Conservation (phyloP, 345 rosid genomes). For the Gossypium thurberi region DNA sequence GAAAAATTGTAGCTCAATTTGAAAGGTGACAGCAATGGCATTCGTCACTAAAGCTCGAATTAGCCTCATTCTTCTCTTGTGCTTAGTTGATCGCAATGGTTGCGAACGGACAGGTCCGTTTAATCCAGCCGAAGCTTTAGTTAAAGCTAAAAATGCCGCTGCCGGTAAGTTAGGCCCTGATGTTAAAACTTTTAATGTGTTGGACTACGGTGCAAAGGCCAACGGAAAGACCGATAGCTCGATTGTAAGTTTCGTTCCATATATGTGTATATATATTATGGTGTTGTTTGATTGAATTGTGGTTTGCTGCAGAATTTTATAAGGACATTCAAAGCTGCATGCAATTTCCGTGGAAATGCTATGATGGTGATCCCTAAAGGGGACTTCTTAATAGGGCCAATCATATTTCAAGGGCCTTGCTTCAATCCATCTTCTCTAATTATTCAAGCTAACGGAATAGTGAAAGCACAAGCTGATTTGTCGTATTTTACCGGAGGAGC, state of each 20-base stretch:
- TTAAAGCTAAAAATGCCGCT: neutral
- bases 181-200: conserved; percentile 6
- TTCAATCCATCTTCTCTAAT: conserved; percentile 9
- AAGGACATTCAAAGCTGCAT: conserved; percentile 13
- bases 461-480: neutral
- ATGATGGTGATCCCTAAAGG: conserved; percentile 18
- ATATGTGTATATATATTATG: neutral
- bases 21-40: neutral
- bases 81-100: neutral
- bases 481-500: neutral
- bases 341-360: conserved; percentile 13
- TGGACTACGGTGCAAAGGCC: conserved; percentile 11
- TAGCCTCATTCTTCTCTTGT: conserved; percentile 9
- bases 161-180: neutral
- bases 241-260: neutral
- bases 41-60: neutral
- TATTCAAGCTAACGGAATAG: conserved; percentile 1
- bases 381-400: conserved; percentile 6
- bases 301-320: conserved; percentile 10
- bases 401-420: conserved; percentile 13
- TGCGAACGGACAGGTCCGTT: neutral
- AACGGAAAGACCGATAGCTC: conserved; percentile 5
- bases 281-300: neutral
- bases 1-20: neutral
- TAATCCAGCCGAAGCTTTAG: neutral